Evolutionary conservation across 1,139 yeast genomes (phyloP).

Genomic region (Geotrichum klebahnii): DNA sequence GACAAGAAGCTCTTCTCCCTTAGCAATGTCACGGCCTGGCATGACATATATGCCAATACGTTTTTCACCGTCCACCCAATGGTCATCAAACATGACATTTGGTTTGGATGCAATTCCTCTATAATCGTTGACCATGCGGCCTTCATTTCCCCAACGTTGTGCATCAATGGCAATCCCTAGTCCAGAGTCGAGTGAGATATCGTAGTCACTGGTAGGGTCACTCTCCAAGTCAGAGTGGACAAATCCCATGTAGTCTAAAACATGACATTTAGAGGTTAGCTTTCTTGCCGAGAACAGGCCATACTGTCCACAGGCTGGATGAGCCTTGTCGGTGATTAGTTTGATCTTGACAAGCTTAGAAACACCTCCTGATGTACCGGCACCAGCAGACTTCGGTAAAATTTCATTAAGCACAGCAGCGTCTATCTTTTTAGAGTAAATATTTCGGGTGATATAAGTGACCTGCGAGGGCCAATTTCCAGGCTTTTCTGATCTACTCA

Average conservation of each 20-base stretch:
- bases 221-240: constrained; percentile 30
- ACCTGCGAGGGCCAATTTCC: constrained; percentile 20
- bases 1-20: constrained; percentile 31
- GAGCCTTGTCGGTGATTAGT: constrained; percentile 26
- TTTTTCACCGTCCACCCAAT: constrained; percentile 27
- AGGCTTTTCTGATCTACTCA: too few species aligned
- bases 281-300: constrained; percentile 32
- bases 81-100: constrained; percentile 32
- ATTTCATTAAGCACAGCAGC: constrained; percentile 2
- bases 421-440: constrained; percentile 12
- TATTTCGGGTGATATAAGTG: constrained; percentile 7
- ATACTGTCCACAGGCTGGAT: constrained; percentile 33
- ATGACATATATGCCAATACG: constrained; percentile 30
- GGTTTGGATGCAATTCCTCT: constrained; percentile 31
- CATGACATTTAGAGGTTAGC: constrained; percentile 28
- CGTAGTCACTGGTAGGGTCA: constrained; percentile 32
- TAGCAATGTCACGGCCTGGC: constrained; percentile 22
- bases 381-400: neutral
- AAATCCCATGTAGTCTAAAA: constrained; percentile 33
- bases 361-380: constrained; percentile 6
- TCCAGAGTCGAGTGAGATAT: constrained; percentile 28
- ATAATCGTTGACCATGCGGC: constrained; percentile 35
- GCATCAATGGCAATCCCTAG: constrained; percentile 32
- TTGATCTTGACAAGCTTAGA: constrained; percentile 27
- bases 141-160: constrained; percentile 31